phyloP scores from a whole-genome alignment of 768 basidiomycete species.

The Psilocybe cubensis region DNA sequence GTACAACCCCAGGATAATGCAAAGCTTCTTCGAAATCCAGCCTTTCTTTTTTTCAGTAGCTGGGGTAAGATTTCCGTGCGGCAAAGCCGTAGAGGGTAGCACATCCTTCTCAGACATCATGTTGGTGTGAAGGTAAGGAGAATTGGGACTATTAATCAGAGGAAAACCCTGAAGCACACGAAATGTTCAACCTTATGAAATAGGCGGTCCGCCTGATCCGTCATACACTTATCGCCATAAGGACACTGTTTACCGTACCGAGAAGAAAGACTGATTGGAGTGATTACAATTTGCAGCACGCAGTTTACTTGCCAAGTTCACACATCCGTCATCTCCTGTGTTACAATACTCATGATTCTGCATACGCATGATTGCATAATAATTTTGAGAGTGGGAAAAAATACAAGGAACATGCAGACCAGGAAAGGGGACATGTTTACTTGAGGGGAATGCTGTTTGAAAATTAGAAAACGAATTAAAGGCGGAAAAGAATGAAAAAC shows the following conservation, averaged over 20 bases:
- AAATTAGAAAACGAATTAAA: conserved; percentile 18
- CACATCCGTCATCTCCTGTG: background rate
- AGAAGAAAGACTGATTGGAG: too few relatives aligned
- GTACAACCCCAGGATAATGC: conserved; percentile 2
- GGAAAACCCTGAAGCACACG: too few relatives aligned
- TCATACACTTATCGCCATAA: background rate
- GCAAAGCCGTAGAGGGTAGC: conserved; percentile 23
- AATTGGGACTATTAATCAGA: background rate
- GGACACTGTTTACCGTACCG: too few relatives aligned
- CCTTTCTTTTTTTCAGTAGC: background rate
- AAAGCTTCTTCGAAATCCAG: background rate
- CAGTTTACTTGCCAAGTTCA: background rate
- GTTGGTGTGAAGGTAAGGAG: background rate
- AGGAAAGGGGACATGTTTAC: conserved; percentile 49
- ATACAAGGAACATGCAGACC: conserved; percentile 23
- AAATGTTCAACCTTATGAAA: background rate
- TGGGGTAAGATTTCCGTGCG: background rate
- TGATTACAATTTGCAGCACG: too few relatives aligned
- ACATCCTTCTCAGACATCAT: conserved; percentile 33
- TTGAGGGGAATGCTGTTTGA: conserved; percentile 87
- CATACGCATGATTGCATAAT: conserved; percentile 31
- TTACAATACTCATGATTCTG: conserved; percentile 6
- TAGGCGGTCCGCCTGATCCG: conserved; percentile 7
- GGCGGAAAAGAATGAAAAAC: conserved; percentile 27
- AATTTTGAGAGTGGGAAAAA: conserved; percentile 25